A percentile compares a stretch with the other conserved stretches of the same genome.
These are phyloP conservation scores for Sporothrix dimorphospora DNA, from an alignment of 2,329 filamentous ascomycete genomes.

Conservation along the genomic window DNA sequence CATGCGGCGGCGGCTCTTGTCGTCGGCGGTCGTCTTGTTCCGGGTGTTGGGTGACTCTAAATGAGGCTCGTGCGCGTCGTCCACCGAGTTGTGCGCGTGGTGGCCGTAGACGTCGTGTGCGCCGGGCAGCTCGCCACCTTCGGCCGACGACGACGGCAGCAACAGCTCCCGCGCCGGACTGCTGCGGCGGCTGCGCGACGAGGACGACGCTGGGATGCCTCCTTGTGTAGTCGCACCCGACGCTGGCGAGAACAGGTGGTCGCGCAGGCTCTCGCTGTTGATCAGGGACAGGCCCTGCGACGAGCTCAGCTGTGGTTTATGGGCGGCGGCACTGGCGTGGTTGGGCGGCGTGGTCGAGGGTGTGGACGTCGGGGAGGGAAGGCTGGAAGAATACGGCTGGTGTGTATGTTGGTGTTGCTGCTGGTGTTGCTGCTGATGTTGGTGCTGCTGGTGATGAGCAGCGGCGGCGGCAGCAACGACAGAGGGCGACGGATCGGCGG, in stretches of 20 bases:
- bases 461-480: not conserved
- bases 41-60: not conserved
- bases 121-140: not conserved
- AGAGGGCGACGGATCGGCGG: slow-evolving; percentile 8
- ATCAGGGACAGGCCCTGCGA: not conserved
- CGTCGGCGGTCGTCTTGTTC: not conserved
- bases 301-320: not conserved
- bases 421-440: not conserved
- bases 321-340: not conserved
- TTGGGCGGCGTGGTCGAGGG: slow-evolving; percentile 13
- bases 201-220: not conserved
- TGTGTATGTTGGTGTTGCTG: not conserved
- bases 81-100: not conserved
- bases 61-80: not conserved
- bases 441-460: not conserved
- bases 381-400: not conserved
- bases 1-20: slow-evolving; percentile 18
- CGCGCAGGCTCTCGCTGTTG: slow-evolving; percentile 28
- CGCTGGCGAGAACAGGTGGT: slow-evolving; percentile 28
- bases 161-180: slow-evolving; percentile 8
- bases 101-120: not conserved
- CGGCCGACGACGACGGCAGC: not conserved
- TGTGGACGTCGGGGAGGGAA: not conserved
- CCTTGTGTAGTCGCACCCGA: too few relatives aligned
- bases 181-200: slow-evolving; percentile 16